These are phyloP conservation scores for Aspergillus pseudotamarii DNA, from an alignment of 2,329 filamentous ascomycete species.

Conservation along the genomic window DNA sequence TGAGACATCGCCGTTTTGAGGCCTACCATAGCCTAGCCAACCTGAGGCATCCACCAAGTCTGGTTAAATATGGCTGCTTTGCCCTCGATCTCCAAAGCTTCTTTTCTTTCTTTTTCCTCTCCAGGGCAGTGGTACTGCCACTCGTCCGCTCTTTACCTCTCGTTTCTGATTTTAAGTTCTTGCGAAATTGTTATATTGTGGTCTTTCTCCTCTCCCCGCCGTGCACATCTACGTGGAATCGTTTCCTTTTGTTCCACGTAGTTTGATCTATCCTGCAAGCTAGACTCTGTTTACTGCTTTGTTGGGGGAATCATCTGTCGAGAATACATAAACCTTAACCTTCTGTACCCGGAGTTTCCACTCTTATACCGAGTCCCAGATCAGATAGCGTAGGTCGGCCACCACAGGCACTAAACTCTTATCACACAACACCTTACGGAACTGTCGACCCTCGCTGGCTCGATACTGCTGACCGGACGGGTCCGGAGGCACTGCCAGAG, in stretches of 20 bases:
- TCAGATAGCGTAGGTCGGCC: conserved; percentile 1
- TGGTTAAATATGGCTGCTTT: neutral
- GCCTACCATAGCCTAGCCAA: neutral
- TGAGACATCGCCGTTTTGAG: neutral
- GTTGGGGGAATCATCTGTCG: neutral
- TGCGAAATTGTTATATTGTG: neutral
- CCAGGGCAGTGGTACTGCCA: conserved; percentile 3
- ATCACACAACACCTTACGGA: neutral
- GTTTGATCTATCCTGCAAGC: neutral
- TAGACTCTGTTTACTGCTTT: neutral
- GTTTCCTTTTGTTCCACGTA: neutral
- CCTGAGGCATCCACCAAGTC: neutral
- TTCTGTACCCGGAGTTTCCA: neutral
- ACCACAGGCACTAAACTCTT: neutral
- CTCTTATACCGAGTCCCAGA: neutral
- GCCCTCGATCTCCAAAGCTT: neutral
- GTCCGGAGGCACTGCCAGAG: neutral
- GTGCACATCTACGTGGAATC: neutral
- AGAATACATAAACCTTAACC: neutral
- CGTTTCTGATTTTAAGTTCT: neutral
- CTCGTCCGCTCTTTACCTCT: neutral
- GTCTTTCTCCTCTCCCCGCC: neutral
- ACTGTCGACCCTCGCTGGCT: neutral
- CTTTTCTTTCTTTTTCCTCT: neutral
- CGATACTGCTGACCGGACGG: neutral